Evolutionary conservation across 352 stramenopile genomes (phyloP), one percentile per base, ranked within the genome.

Genomic region (Chrysophaeum taylorii): DNA sequence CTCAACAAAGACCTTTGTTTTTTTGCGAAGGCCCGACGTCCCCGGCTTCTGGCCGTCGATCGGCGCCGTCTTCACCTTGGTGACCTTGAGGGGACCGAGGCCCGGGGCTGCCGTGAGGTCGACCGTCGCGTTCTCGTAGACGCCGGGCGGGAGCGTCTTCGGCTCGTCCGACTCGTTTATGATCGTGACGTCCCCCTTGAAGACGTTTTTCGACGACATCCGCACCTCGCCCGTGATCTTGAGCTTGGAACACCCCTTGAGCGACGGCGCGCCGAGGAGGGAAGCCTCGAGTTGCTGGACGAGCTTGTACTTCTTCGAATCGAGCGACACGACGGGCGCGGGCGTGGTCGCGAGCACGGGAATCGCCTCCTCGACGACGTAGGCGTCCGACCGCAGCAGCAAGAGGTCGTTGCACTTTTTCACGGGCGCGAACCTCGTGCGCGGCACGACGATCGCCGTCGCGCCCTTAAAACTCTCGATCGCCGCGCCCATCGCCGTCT

Each of bases 391-490:
- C 70, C 94, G 91, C 21, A 98, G 85, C 37, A 98, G 78, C 54
- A 99, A 89, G 23, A 99, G 84, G 75, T 99, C 95, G 50, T 92
- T 96, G 64, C 93, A 98, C 70, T 96, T 99, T 81, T 99, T 99
- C 27, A 99, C 95, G 0, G 95, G 95, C 48, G 97, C 81, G 75
- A 99, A 99, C 63, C 94, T 91, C 63, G 88, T 92, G 43, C 94
- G 91, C 23, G 91, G 88, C 38, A 99, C 94, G 75, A 96, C 90
- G 64, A 99, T 87, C 35, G 90, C 92, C 69, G 94, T 88, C 36
- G 96, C 95, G 71, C 96, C 96, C 72, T 94, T 91, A 81, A 99
- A 99, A 64, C 95, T 96, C 76, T 98, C 93, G 79, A 98, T 98
- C 23, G 93, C 94, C 69, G 96, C 94, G 70, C 94, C 95, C 75